Conservation (phyloP, 2,329 filamentous ascomycete species). For the Pseudonectria foliicola region DNA sequence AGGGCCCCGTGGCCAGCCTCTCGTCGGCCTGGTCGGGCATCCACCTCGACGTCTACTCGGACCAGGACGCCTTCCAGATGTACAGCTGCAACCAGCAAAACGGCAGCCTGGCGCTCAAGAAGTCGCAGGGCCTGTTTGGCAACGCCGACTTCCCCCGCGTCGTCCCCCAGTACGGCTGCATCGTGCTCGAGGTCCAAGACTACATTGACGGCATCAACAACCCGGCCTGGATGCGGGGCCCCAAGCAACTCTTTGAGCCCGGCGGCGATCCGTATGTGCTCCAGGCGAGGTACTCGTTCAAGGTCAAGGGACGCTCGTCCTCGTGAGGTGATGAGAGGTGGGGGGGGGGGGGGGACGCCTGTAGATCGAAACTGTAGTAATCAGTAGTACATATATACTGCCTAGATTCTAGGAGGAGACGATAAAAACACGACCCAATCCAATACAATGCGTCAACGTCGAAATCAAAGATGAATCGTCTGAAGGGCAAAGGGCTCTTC, state of each 20-base stretch:
- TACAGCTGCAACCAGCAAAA: slow-evolving; percentile 78
- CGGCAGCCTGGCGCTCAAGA: slow-evolving; percentile 62
- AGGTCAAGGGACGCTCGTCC: slow-evolving; percentile 31
- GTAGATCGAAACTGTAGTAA: too few species aligned
- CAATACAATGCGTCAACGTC: too few species aligned
- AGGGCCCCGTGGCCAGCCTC: slow-evolving; percentile 57
- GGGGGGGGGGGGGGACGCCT: too few species aligned
- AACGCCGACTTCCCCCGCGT: slow-evolving; percentile 49
- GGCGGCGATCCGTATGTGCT: slow-evolving; percentile 55
- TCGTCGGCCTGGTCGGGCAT: slow-evolving; percentile 75
- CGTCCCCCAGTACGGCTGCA: slow-evolving; percentile 70
- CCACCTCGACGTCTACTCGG: slow-evolving; percentile 69
- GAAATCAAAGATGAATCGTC: too few species aligned
- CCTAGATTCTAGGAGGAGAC: too few species aligned
- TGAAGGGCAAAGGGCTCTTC: too few species aligned
- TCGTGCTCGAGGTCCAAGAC: slow-evolving; percentile 88
- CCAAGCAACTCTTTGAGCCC: slow-evolving; percentile 53
- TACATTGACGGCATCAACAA: slow-evolving; percentile 93
- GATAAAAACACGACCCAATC: too few species aligned
- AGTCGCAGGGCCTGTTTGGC: slow-evolving; percentile 57
- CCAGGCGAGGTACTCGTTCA: slow-evolving; percentile 55
- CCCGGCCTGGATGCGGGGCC: slow-evolving; percentile 70
- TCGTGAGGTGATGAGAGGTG: not conserved
- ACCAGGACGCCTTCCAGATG: slow-evolving; percentile 83
- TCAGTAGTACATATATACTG: too few species aligned